A percentile compares a stretch with the other conserved stretches of the same genome.
Conservation (phyloP, 2,329 filamentous ascomycete species). For the Colletotrichum tanaceti region DNA sequence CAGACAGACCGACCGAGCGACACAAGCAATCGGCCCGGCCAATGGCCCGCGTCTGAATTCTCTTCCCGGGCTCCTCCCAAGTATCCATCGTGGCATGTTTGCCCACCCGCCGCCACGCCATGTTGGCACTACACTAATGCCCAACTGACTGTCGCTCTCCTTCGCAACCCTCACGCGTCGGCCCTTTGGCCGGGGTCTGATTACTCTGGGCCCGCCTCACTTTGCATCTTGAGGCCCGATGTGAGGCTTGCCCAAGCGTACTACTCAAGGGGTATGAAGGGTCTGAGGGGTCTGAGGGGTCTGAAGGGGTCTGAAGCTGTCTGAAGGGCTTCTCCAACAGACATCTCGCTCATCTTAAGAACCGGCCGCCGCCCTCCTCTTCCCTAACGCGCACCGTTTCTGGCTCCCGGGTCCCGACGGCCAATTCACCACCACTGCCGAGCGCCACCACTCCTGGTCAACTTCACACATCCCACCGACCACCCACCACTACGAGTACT, state of each 20-base stretch:
- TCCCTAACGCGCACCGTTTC: slow-evolving; percentile 21
- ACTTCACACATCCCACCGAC: neutral
- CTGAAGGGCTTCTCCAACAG: neutral
- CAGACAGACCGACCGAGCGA: neutral
- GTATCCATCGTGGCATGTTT: slow-evolving; percentile 35
- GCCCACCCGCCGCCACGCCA: slow-evolving; percentile 30
- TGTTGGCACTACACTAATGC: slow-evolving; percentile 6
- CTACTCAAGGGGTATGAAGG: too few species aligned
- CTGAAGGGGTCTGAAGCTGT: neutral
- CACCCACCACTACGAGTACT: neutral
- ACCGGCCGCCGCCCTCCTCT: slow-evolving; percentile 21
- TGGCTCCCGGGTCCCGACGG: slow-evolving; percentile 21
- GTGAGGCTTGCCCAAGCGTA: slow-evolving; percentile 19
- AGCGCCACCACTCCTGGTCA: neutral
- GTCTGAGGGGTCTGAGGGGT: too few species aligned
- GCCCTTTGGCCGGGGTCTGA: slow-evolving; percentile 17
- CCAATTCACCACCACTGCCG: neutral
- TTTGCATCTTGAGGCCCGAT: slow-evolving; percentile 25
- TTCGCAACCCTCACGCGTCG: slow-evolving; percentile 10
- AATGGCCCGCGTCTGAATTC: slow-evolving; percentile 2
- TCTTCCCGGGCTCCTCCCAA: neutral
- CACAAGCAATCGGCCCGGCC: slow-evolving; percentile 22
- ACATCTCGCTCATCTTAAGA: slow-evolving; percentile 32
- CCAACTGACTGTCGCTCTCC: slow-evolving; percentile 24
- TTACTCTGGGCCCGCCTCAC: slow-evolving; percentile 32